Percentiles rank a stretch among this genome's conserved stretches.
phyloP scores from a whole-genome alignment of 2,329 filamentous ascomycete species.

The Botrytis squamosa region DNA sequence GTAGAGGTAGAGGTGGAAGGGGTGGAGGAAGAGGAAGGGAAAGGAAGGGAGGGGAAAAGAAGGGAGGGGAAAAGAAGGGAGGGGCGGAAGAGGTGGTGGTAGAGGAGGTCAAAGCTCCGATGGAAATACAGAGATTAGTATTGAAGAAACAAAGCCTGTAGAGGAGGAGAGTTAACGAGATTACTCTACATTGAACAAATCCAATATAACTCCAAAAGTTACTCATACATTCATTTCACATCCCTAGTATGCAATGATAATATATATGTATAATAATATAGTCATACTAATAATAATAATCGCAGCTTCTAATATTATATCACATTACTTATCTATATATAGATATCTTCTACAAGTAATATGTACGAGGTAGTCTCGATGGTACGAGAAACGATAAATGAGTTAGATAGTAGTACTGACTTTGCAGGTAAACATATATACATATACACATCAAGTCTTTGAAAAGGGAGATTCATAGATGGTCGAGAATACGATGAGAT shows the following conservation, averaged over 20 bases:
- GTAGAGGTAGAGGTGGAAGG: slow-evolving; percentile 31
- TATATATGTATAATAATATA: too few relatives aligned
- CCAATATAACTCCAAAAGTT: not conserved
- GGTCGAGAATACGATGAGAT: not conserved
- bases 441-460: too few relatives aligned
- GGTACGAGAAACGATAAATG: too few relatives aligned
- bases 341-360: not conserved
- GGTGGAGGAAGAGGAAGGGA: slow-evolving; percentile 35
- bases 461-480: too few relatives aligned
- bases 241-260: accelerated
- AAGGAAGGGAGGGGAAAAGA: slow-evolving; percentile 25
- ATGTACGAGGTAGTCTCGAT: too few relatives aligned
- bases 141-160: not conserved
- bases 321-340: not conserved
- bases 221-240: not conserved
- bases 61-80: slow-evolving; percentile 27
- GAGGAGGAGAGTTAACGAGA: not conserved
- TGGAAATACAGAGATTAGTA: slow-evolving; percentile 33
- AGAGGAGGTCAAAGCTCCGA: slow-evolving; percentile 37
- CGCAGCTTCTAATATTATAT: not conserved
- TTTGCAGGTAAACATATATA: too few relatives aligned
- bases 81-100: slow-evolving; percentile 26
- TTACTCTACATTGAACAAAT: not conserved
- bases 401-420: too few relatives aligned
- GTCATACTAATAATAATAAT: not conserved